phyloP scores from a whole-genome alignment of 2,329 filamentous ascomycete genomes.

The Curvularia hawaiiensis region DNA sequence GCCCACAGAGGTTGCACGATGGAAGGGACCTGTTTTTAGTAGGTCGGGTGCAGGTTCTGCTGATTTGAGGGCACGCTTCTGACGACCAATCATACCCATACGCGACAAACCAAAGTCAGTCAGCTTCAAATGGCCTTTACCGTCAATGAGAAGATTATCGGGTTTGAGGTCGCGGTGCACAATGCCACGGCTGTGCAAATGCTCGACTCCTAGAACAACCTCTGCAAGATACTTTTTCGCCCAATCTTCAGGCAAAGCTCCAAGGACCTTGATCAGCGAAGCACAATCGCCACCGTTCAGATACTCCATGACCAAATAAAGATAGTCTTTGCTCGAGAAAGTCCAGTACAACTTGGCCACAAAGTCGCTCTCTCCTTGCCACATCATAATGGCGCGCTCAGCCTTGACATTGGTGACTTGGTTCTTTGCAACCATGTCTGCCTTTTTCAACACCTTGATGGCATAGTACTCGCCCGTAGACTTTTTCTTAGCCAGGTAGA shows the following conservation, averaged over 20 bases:
- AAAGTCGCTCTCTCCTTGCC: constrained; percentile 98
- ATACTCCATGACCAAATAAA: constrained; percentile 99
- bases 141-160: constrained; percentile 95
- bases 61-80: constrained; percentile 86
- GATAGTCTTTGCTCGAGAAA: constrained; percentile 98
- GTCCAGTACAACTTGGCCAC: constrained; percentile 99
- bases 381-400: constrained; percentile 99
- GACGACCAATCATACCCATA: constrained; percentile 95
- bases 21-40: constrained; percentile 90
- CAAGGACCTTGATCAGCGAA: constrained; percentile 91
- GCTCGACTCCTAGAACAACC: constrained; percentile 94
- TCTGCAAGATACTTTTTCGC: constrained; percentile 97
- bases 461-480: constrained; percentile 98
- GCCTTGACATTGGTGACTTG: constrained; percentile 99
- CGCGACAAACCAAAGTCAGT: constrained; percentile 97
- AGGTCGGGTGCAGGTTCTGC: constrained; percentile 86
- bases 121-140: constrained; percentile 93
- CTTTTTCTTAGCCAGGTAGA: constrained; percentile 98
- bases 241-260: constrained; percentile 94
- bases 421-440: constrained; percentile 99
- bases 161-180: constrained; percentile 97
- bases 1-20: constrained; percentile 79
- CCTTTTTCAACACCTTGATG: constrained; percentile 98
- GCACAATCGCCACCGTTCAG: constrained; percentile 97
- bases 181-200: constrained; percentile 91